Evolutionary conservation across 495 filamentous ascomycete genomes (phyloP).

Genomic region (Aspergillus baeticus): DNA sequence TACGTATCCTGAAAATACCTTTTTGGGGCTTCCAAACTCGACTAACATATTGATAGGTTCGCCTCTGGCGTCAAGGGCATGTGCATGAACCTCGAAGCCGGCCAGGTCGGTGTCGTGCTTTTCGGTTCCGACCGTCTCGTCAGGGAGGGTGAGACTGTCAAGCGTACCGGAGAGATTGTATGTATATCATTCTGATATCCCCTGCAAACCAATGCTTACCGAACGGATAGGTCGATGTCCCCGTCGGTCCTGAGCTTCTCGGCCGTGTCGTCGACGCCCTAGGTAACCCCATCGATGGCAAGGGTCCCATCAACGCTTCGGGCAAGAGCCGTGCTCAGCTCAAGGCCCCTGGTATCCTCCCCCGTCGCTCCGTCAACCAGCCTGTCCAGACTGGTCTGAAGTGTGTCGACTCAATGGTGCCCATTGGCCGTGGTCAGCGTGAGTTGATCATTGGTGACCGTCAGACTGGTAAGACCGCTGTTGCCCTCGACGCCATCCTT

Average conservation of each 20-base stretch:
- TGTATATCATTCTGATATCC: conserved; percentile 37
- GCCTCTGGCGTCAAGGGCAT: conserved; percentile 99
- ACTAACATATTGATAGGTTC: conserved; percentile 66
- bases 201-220: no score
- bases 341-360: conserved; percentile 98
- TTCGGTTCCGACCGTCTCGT: conserved; percentile 99
- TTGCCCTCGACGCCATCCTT: conserved; percentile 96
- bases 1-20: conserved; percentile 55
- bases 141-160: conserved; percentile 99
- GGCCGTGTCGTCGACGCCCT: conserved; percentile 98
- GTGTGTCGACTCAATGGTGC: conserved; percentile 99
- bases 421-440: conserved; percentile 99
- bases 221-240: conserved; percentile 81
- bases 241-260: conserved; percentile 87
- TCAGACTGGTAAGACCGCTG: conserved; percentile 99
- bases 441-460: conserved; percentile 99
- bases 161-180: conserved; percentile 99
- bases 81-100: conserved; percentile 99
- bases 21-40: conserved; percentile 7
- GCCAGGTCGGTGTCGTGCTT: conserved; percentile 99
- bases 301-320: conserved; percentile 89
- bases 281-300: conserved; percentile 98
- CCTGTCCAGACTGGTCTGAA: conserved; percentile 99
- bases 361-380: conserved; percentile 94
- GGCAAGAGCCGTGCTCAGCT: conserved; percentile 96